A percentile compares a stretch with the other conserved stretches of the same genome.
phyloP scores from a whole-genome alignment of 148 eudicot genomes.

The Nepenthes mirabilis region DNA sequence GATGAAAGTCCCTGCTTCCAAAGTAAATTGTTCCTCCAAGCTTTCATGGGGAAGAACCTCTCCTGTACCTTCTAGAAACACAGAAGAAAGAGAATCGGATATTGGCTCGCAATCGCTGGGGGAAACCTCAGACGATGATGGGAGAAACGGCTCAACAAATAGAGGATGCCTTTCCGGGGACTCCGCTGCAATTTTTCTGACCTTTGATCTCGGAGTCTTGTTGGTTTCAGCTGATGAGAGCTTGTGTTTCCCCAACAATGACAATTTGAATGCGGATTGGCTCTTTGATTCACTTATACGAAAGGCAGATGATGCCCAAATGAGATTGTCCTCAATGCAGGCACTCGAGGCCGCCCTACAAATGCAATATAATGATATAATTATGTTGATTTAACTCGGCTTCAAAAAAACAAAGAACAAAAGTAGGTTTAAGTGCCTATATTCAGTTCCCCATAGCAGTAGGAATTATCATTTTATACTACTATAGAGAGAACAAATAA shows the following conservation, averaged over 20 bases:
- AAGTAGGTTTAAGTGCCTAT: no score
- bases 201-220: slow-evolving; percentile 55
- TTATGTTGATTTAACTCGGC: neutral
- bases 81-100: neutral
- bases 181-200: slow-evolving; percentile 38
- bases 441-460: no score
- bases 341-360: slow-evolving; percentile 42
- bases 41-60: neutral
- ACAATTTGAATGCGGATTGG: slow-evolving; percentile 28
- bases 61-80: neutral
- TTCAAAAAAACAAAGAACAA: neutral
- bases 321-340: slow-evolving; percentile 25
- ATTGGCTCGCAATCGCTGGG: neutral
- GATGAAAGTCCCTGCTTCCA: neutral
- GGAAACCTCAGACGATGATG: slow-evolving; percentile 5
- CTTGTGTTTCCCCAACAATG: slow-evolving; percentile 61
- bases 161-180: slow-evolving; percentile 17
- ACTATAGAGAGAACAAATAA: no score
- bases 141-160: slow-evolving; percentile 20
- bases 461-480: no score
- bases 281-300: slow-evolving; percentile 30
- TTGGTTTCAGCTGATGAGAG: slow-evolving; percentile 29
- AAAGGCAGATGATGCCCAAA: slow-evolving; percentile 47
- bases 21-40: neutral
- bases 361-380: neutral